Evolutionary conservation across 2,329 filamentous ascomycete genomes (phyloP).

Genomic region (Pseudocercospora cruenta): DNA sequence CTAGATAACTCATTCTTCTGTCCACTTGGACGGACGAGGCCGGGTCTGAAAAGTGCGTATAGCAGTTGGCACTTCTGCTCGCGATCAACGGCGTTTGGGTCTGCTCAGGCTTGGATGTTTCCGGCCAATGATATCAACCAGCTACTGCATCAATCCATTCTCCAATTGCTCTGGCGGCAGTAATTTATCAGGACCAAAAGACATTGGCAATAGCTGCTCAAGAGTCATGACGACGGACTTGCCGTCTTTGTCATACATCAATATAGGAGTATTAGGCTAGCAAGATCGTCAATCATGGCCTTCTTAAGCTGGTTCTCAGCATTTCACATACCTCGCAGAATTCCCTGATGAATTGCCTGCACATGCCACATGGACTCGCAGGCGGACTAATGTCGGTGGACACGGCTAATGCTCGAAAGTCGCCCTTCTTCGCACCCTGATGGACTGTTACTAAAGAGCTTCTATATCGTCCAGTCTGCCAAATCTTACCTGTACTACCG

Average conservation of each 20-base stretch:
- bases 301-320: neutral
- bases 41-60: neutral
- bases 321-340: slow-evolving; percentile 45
- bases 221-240: slow-evolving; percentile 72
- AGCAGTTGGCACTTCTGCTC: neutral
- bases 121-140: neutral
- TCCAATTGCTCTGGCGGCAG: slow-evolving; percentile 34
- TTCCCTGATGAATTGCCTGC: slow-evolving; percentile 72
- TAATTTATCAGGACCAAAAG: slow-evolving; percentile 57
- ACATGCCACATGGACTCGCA: slow-evolving; percentile 84
- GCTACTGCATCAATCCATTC: slow-evolving; percentile 17
- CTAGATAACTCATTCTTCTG: no score
- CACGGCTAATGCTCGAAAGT: slow-evolving; percentile 81
- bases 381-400: slow-evolving; percentile 67
- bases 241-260: slow-evolving; percentile 89
- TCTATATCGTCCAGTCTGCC: neutral
- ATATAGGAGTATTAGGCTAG: slow-evolving; percentile 65
- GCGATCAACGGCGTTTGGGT: neutral
- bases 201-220: slow-evolving; percentile 61
- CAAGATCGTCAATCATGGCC: slow-evolving; percentile 3
- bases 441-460: neutral
- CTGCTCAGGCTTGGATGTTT: neutral
- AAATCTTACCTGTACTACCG: slow-evolving; percentile 60
- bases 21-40: neutral
- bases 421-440: slow-evolving; percentile 44